Base-by-base conservation (phyloP, 2,329 filamentous ascomycete genomes). In the Fusarium sp. region DNA sequence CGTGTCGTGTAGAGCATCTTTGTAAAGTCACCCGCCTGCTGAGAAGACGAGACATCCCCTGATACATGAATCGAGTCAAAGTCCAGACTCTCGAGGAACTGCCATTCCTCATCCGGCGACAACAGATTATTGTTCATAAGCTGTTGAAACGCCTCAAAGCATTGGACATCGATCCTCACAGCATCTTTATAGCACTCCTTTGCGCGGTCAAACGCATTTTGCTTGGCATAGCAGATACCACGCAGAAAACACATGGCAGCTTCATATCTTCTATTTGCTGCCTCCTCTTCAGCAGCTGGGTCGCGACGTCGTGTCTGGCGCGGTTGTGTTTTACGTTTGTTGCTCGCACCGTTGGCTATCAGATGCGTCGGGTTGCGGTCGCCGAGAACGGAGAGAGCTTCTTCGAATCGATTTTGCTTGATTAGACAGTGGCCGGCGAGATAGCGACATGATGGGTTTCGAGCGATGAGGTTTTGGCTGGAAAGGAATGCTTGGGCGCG, bases 101-200 rank as follows among this genome's bases (percentile, higher is more conserved):
- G 88, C 87, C 95, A 93, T 78, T 98, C 94, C 80, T 98, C 94
- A 37, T 93, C 90, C 0, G 94, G 94, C 49, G 89, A 89, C 88
- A 99, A 92, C 66, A 99, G 86, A 21, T 93, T 93, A 82, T 99
- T 99, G 82, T 94, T 93, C 90, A 98, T 98, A 58, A 99, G 87
- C 82, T 98, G 94, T 75, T 98, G 94, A 77, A 99, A 98, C 1
- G 96, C 96, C 80, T 99, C 96, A 77, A 97, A 98, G 81, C 96
- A 99, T 79, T 97, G 94, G 5, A 98, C 94, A 77, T 99, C 96
- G 76, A 99, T 98, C 66, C 93, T 90, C 47, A 98, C 94, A 3
- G 96, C 96, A 75, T 97, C 93, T 82, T 98, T 98, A 86, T 98
- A 99, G 82, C 96, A 98, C 75, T 98, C 94, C 79, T 98, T 98